Conservation (phyloP, 2,329 filamentous ascomycete species). For the Fusarium duplospermum region DNA sequence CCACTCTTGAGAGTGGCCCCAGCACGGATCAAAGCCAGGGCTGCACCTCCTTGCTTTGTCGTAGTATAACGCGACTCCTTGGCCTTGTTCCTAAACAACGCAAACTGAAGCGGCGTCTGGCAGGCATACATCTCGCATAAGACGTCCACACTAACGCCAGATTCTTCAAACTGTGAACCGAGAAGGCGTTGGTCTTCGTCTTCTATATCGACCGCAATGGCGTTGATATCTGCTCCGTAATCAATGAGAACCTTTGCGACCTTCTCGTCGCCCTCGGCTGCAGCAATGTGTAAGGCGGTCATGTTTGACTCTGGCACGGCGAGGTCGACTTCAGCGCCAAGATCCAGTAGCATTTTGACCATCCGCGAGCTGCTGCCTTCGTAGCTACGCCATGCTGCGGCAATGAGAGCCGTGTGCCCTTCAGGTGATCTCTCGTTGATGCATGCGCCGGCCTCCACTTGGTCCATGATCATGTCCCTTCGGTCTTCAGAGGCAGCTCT, state of each 20-base stretch:
- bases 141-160: neutral
- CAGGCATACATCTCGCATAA: neutral
- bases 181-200: neutral
- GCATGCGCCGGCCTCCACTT: neutral
- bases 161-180: neutral
- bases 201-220: neutral
- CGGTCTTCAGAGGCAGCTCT: neutral
- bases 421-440: neutral
- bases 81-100: neutral
- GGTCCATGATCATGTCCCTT: neutral
- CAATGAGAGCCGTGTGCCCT: neutral
- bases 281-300: neutral
- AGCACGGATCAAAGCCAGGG: neutral
- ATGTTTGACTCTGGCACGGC: neutral
- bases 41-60: neutral
- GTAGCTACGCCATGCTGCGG: neutral
- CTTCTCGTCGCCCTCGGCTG: neutral
- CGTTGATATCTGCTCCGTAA: neutral
- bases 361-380: neutral
- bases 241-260: neutral
- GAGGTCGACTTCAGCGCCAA: neutral
- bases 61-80: neutral
- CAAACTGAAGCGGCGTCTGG: neutral
- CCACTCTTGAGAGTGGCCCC: neutral
- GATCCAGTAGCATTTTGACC: neutral